phyloP scores from a whole-genome alignment of 345 rosid species.

The Eucalyptus sp. region DNA sequence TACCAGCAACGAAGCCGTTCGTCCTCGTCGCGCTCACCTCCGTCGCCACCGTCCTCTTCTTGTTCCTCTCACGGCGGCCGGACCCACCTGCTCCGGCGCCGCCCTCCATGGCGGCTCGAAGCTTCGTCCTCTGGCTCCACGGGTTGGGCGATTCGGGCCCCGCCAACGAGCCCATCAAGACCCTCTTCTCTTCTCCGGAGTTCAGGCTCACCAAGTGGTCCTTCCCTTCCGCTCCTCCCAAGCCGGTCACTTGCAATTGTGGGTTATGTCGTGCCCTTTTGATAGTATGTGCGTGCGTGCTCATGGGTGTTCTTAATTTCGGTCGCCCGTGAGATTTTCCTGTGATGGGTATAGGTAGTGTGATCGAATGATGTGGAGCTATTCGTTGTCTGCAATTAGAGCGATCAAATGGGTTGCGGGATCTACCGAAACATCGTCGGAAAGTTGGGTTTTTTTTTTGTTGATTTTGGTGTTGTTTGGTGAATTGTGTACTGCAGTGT shows the following conservation, averaged over 20 bases:
- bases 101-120: constrained; percentile 41
- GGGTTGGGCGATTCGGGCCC: constrained; percentile 87
- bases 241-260: constrained; percentile 70
- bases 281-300: not conserved
- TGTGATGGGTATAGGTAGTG: not conserved
- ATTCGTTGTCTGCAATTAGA: not conserved
- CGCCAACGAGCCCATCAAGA: constrained; percentile 74
- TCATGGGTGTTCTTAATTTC: not conserved
- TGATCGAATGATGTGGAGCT: not conserved
- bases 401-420: not conserved
- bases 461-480: not conserved
- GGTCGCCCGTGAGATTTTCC: not conserved
- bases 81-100: constrained; percentile 7
- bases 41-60: constrained; percentile 15
- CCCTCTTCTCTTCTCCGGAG: constrained; percentile 48
- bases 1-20: not conserved
- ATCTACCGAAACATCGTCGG: not conserved
- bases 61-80: constrained; percentile 13
- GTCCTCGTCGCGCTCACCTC: constrained; percentile 1
- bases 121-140: constrained; percentile 77
- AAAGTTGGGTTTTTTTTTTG: not conserved
- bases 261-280: not conserved
- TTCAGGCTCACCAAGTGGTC: constrained; percentile 59
- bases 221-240: constrained; percentile 77
- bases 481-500: not conserved